Percentiles rank a stretch among this genome's conserved stretches.
Conservation (phyloP, 1,284 basidiomycete species). For the Marasmius sp. region DNA sequence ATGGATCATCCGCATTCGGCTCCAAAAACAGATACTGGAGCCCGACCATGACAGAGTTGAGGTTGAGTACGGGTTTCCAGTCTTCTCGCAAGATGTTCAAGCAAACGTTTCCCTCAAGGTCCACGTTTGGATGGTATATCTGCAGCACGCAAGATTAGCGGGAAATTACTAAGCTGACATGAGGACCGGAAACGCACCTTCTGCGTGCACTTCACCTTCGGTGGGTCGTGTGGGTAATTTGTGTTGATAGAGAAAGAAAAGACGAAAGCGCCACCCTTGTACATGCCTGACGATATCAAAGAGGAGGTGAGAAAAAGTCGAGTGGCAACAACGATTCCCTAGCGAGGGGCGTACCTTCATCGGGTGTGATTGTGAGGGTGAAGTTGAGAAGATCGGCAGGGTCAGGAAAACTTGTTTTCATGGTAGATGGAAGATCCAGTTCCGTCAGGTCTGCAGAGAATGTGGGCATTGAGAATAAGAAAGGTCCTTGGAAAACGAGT, state of each 20-base stretch:
- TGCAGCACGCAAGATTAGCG: slow-evolving; percentile 29
- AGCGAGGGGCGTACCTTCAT: slow-evolving; percentile 73
- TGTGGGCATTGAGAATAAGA: not conserved
- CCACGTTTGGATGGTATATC: slow-evolving; percentile 99
- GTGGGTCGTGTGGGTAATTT: slow-evolving; percentile 99
- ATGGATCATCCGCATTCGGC: slow-evolving; percentile 96
- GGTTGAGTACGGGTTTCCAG: slow-evolving; percentile 98
- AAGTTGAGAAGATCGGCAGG: slow-evolving; percentile 95
- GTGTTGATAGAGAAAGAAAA: slow-evolving; percentile 96
- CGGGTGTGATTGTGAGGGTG: slow-evolving; percentile 90
- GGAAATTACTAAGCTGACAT: not conserved
- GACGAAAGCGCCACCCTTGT: slow-evolving; percentile 90
- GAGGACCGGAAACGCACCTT: slow-evolving; percentile 53
- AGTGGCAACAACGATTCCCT: slow-evolving; percentile 6
- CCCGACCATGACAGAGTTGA: slow-evolving; percentile 97
- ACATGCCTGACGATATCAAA: slow-evolving; percentile 78
- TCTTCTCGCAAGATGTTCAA: slow-evolving; percentile 98
- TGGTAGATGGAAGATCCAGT: slow-evolving; percentile 92
- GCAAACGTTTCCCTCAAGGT: slow-evolving; percentile 96
- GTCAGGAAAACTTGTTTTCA: slow-evolving; percentile 94
- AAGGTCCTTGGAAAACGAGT: not conserved
- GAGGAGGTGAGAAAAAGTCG: slow-evolving; percentile 1
- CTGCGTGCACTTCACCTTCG: slow-evolving; percentile 97
- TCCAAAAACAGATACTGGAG: slow-evolving; percentile 98
- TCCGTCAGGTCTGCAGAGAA: slow-evolving; percentile 83